A percentile compares a stretch with the other conserved stretches of the same genome.
Conservation (phyloP, 2,329 filamentous ascomycete genomes). For the Davidsoniella neocaledoniae region DNA sequence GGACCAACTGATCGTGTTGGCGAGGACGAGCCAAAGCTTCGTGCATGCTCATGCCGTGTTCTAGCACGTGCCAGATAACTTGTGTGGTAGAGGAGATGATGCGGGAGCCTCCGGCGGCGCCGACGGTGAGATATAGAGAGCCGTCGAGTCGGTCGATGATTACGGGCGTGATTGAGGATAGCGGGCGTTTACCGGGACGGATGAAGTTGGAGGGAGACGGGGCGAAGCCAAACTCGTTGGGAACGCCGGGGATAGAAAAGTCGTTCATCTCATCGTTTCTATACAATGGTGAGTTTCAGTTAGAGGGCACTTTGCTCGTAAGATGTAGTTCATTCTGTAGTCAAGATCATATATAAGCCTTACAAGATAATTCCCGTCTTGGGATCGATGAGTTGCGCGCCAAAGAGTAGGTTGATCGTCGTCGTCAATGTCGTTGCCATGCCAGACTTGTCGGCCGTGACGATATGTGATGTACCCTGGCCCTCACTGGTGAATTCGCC, state of each 20-base stretch:
- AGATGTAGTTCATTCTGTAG: no score
- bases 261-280: constrained; percentile 55
- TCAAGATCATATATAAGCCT: constrained; percentile 20
- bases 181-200: constrained; percentile 60
- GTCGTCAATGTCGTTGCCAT: constrained; percentile 70
- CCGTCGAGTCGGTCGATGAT: constrained; percentile 51
- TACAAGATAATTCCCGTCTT: constrained; percentile 65
- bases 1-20: constrained; percentile 69
- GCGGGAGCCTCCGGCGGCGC: constrained; percentile 63
- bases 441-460: constrained; percentile 54
- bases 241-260: constrained; percentile 65
- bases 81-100: constrained; percentile 72
- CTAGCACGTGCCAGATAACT: constrained; percentile 55
- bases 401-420: constrained; percentile 78
- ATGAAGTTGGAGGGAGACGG: constrained; percentile 71
- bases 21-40: constrained; percentile 50
- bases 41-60: constrained; percentile 39
- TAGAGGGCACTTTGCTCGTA: background rate
- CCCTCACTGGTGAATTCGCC: constrained; percentile 50
- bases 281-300: background rate
- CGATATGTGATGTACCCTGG: constrained; percentile 58
- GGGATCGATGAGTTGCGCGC: constrained; percentile 61
- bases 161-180: constrained; percentile 67
- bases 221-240: constrained; percentile 72
- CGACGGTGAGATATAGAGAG: constrained; percentile 49